Percentiles rank a stretch among this genome's conserved stretches.
phyloP scores from a whole-genome alignment of 225 moss, liverwort and hornwort species.

The Lunularia cruciata region DNA sequence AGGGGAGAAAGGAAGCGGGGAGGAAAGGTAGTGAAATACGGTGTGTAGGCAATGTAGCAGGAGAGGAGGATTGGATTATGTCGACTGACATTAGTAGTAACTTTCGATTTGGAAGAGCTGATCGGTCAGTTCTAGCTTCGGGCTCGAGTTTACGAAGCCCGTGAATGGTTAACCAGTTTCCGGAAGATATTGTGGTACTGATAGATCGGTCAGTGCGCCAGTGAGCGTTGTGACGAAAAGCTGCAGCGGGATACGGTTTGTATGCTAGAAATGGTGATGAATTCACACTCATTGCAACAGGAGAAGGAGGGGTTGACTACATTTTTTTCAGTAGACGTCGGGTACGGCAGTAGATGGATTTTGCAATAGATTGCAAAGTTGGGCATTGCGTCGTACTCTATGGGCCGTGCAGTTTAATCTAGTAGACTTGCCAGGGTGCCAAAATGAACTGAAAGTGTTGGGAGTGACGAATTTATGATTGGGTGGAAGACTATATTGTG shows the following conservation, averaged over 20 bases:
- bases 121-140: background rate
- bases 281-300: background rate
- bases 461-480: background rate
- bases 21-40: too few species aligned
- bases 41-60: background rate
- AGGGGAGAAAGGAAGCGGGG: background rate
- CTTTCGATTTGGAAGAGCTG: background rate
- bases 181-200: background rate
- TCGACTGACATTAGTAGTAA: background rate
- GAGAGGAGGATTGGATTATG: background rate
- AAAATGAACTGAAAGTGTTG: background rate
- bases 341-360: slow-evolving; percentile 2
- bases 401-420: slow-evolving; percentile 6
- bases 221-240: slow-evolving; percentile 2
- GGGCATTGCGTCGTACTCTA: slow-evolving; percentile 3
- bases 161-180: background rate
- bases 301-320: background rate
- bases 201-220: background rate
- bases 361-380: slow-evolving; percentile 7
- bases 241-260: background rate
- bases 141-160: background rate
- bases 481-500: background rate
- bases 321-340: background rate
- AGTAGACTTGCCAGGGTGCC: background rate
- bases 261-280: background rate